Base-by-base conservation (phyloP, 345 rosid genomes). In the Nasturtium officinale region DNA sequence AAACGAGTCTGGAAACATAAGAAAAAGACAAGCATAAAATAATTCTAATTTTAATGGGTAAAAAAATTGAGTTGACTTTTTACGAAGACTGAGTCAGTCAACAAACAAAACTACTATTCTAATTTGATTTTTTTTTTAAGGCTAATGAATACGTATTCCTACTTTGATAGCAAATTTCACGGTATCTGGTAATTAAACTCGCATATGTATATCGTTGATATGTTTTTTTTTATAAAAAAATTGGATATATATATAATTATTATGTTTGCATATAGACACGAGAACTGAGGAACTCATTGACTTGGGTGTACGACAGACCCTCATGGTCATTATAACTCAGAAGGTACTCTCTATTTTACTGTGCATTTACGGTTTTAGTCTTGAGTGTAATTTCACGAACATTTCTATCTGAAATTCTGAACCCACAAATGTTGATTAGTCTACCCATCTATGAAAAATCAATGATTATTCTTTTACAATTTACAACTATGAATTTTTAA, bases 41-140 rank as follows among this genome's bases (percentile, higher is more conserved):
- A 30, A 35, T 63, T 0, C 13, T 65, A 55, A 56, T 26, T 48
- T 10, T 35, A 6, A 15, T 4, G 37, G 9, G 2, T 1, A 9
- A 2, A 37, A 26, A 23, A 10, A n/a, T 20, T 16, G 9, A 46
- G 65, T 58, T 62, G 75, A 76, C 65, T 61, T 62, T 69, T 69
- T 53, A 76, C 66, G 53, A 69, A 63, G 79, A 62, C 75, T 62
- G n/a, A 76, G 75, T 76, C 79, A 69, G 71, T 69, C 75, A 76
- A 69, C 74, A n/a, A 3, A 61, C 12, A 37, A 37, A 12, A 52
- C 28, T 56, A 38, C 12, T n/a, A 16, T 47, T 66, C 78, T 60
- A 65, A 0, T 57, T 63, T 28, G 25, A 10, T 29, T 60, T 52
- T 48, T 28, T 50, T 20, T 71, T 25, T 1, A 1, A 10, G 13